Evolutionary conservation across 345 rosid species (phyloP).

Genomic region (Heritiera littoralis): DNA sequence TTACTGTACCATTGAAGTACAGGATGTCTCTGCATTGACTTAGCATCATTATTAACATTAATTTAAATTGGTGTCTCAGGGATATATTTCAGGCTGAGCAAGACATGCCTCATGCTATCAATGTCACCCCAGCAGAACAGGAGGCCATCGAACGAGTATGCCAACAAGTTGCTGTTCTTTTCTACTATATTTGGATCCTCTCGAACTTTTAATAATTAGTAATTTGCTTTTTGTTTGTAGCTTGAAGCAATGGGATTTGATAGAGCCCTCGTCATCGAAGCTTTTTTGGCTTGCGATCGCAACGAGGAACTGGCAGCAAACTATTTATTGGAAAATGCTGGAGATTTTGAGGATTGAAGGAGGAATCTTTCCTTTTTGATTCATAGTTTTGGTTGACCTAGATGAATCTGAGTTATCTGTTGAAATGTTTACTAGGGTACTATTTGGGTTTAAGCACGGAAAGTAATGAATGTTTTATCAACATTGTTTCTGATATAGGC

Average conservation of each 20-base stretch:
- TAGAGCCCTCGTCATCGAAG: conserved; percentile 91
- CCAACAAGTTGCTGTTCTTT: not conserved
- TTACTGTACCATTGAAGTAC: not conserved
- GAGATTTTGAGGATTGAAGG: conserved; percentile 85
- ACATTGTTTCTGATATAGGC: conserved; percentile 15
- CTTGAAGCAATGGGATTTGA: conserved; percentile 98
- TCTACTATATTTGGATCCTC: not conserved
- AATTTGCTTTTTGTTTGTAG: conserved; percentile 29
- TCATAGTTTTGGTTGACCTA: conserved; percentile 21
- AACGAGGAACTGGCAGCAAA: conserved; percentile 98
- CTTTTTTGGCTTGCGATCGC: conserved; percentile 98
- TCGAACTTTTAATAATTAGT: not conserved
- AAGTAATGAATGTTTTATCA: conserved; percentile 3
- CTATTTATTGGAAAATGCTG: conserved; percentile 89
- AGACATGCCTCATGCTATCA: conserved; percentile 89
- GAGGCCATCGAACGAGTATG: conserved; percentile 83
- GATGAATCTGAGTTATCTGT: not conserved
- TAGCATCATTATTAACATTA: not conserved
- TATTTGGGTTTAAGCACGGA: conserved; percentile 15
- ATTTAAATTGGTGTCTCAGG: conserved; percentile 32
- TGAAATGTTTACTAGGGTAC: conserved; percentile 10
- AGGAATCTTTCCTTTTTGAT: not conserved
- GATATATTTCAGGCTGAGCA: conserved; percentile 85
- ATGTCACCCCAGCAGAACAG: conserved; percentile 94
- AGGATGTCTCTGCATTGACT: not conserved